Percentiles rank a stretch among this genome's conserved stretches.
phyloP scores from a whole-genome alignment of 1,139 yeast species.

The Magnusiomyces suaveolens region DNA sequence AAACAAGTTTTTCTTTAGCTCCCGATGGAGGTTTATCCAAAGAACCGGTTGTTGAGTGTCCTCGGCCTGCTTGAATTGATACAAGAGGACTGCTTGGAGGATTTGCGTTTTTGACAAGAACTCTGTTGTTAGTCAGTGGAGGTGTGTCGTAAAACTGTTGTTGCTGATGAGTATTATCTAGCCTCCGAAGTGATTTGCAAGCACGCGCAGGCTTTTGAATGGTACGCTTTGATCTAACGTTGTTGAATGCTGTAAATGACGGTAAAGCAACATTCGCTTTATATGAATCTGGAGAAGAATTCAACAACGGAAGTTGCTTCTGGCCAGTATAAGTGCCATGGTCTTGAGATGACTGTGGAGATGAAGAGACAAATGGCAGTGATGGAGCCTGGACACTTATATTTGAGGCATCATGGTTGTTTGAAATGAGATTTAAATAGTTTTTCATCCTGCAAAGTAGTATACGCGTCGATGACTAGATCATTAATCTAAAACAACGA shows the following conservation, averaged over 20 bases:
- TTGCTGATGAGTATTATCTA: background rate
- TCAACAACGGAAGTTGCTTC: background rate
- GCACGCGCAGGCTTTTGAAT: background rate
- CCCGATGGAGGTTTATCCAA: background rate
- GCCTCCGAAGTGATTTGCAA: background rate
- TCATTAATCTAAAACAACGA: too few species aligned
- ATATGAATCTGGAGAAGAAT: background rate
- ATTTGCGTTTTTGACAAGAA: background rate
- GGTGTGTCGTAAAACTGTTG: slow-evolving; percentile 3
- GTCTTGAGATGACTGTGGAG: background rate
- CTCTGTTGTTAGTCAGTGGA: slow-evolving; percentile 1
- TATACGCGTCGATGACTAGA: too few species aligned
- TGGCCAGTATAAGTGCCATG: background rate
- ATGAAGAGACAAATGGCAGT: too few species aligned
- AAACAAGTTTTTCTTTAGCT: background rate
- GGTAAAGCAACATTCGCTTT: background rate
- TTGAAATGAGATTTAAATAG: too few species aligned
- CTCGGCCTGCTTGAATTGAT: background rate
- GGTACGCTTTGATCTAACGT: background rate
- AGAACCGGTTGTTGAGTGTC: background rate
- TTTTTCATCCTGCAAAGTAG: too few species aligned
- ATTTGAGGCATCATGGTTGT: too few species aligned
- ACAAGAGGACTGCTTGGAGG: background rate
- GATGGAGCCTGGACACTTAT: too few species aligned
- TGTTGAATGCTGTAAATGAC: background rate